Base-by-base conservation (phyloP, 768 basidiomycete genomes). In the Termitomyces sp. region DNA sequence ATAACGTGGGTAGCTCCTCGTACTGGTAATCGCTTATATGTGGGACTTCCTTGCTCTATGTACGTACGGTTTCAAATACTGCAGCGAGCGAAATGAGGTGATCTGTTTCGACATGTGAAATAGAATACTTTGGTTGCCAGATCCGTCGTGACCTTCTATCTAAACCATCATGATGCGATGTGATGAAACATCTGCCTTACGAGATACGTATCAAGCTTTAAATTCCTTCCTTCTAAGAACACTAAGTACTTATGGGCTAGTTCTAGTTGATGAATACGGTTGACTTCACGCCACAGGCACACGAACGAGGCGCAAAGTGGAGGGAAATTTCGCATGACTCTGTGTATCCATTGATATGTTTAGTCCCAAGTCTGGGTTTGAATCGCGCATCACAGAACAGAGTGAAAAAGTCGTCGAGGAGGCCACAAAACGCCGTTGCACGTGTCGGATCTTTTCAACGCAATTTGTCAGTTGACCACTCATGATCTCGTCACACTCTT, bases 81-180 rank as follows among this genome's bases (percentile, higher is more conserved):
- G n/a, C n/a, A n/a, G n/a, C n/a, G n/a, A n/a, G n/a, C n/a, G n/a
- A n/a, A n/a, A n/a, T n/a, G n/a, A n/a, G n/a, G n/a, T n/a, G n/a
- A n/a, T n/a, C n/a, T n/a, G n/a, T n/a, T n/a, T n/a, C n/a, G n/a
- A n/a, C n/a, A n/a, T n/a, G n/a, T n/a, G n/a, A n/a, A n/a, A n/a
- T n/a, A n/a, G n/a, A 41, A n/a, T 6, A 24, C 22, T 18, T 54
- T 8, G 32, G 39, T 4, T 6, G 14, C 10, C 34, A 67, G 64
- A 67, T 52, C 69, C 34, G 34, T 36, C n/a, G n/a, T n/a, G n/a
- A n/a, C n/a, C n/a, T n/a, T n/a, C 51, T 68, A 66, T 56, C 55
- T 67, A 44, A 65, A 67, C 48, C 65, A 70, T 46, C 60, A 65
- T 47, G 65, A 63, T 55, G 57, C 62, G 12, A 53, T 69, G n/a